Base-by-base conservation (phyloP, 208 protist species). In the Leishmania tropica region DNA sequence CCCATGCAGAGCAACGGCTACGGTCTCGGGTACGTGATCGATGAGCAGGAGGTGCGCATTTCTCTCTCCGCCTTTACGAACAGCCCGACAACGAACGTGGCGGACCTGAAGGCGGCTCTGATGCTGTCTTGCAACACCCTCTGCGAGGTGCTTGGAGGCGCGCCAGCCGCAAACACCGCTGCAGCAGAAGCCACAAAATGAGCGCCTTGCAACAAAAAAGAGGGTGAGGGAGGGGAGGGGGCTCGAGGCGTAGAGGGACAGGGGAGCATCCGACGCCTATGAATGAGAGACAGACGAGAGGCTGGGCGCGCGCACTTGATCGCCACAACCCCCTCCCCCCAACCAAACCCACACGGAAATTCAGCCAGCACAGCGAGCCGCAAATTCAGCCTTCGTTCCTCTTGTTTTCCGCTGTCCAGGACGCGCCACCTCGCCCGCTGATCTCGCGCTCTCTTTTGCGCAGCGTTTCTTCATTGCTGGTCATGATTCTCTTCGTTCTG, bases 11-110 rank as follows among this genome's bases (percentile, higher is more conserved):
- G 81, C 68, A 93, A 97, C 85, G 96, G 97, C 68, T 99, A 98
- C 81, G 97, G 97, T 21, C 77, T 99, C 6, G 95, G 93, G n/a
- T 99, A 99, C 88, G 92, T 94, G 31, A 81, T 99, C 28, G 89
- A 96, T 73, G 91, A 89, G n/a, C 74, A 98, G 15, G 81, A 91
- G 64, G 86, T 98, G 65, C 96, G 91, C n/a, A 87, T 98, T 60
- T 94, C 94, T 48, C 78, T 99, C 13, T 96, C 95, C 0, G 93
- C 91, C 28, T 96, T 96, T 74, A 94, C 85, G 51, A 94, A 92
- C 77, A 95, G 92, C 65, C 89, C 94, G 28, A 86, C 91, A 31
- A 93, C 94, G 51, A 87, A 94, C 79, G 81, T 92, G 68, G 84
- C 83, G 0, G 92, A 96, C 62, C 73, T 97, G 85, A 83, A 76